phyloP scores from a whole-genome alignment of 495 filamentous ascomycete species.

The Baudoinia panamericana region DNA sequence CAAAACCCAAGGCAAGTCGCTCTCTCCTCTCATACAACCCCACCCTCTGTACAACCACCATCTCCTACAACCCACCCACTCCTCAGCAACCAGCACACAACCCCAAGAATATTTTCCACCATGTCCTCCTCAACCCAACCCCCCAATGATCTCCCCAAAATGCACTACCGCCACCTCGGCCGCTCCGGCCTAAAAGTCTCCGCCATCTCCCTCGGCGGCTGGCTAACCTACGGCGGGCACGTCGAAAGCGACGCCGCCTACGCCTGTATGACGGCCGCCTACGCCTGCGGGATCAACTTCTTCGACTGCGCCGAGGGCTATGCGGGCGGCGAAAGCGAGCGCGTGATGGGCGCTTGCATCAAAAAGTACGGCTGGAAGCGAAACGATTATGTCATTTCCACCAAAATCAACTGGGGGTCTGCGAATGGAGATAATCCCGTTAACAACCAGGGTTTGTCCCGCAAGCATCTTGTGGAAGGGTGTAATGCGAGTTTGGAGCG shows the following conservation, averaged over 20 bases:
- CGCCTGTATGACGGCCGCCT: constrained; percentile 61
- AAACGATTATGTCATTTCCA: constrained; percentile 71
- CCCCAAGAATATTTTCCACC: constrained; percentile 31
- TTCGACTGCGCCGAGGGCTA: constrained; percentile 44
- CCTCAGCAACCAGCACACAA: too few relatives aligned
- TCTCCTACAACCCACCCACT: too few relatives aligned
- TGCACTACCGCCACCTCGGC: constrained; percentile 66
- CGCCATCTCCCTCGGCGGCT: constrained; percentile 30
- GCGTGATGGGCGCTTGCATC: constrained; percentile 61
- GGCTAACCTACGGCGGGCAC: constrained; percentile 65
- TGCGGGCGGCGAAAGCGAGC: constrained; percentile 54
- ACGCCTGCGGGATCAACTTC: constrained; percentile 64
- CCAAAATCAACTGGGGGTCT: constrained; percentile 66
- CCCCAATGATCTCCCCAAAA: constrained; percentile 39
- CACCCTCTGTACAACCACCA: too few relatives aligned
- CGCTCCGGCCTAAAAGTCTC: constrained; percentile 35
- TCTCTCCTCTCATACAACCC: too few relatives aligned
- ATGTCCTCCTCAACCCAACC: constrained; percentile 6
- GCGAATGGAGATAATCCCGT: constrained; percentile 48
- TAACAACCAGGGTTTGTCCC: constrained; percentile 64
- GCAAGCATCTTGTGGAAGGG: constrained; percentile 75
- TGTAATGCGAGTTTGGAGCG: constrained; percentile 50
- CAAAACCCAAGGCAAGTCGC: too few relatives aligned
- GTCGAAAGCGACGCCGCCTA: constrained; percentile 54
- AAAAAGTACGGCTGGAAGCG: constrained; percentile 58